These are phyloP conservation scores for Neurospora cerealis DNA, from an alignment of 495 filamentous ascomycete genomes.

Conservation along the genomic window DNA sequence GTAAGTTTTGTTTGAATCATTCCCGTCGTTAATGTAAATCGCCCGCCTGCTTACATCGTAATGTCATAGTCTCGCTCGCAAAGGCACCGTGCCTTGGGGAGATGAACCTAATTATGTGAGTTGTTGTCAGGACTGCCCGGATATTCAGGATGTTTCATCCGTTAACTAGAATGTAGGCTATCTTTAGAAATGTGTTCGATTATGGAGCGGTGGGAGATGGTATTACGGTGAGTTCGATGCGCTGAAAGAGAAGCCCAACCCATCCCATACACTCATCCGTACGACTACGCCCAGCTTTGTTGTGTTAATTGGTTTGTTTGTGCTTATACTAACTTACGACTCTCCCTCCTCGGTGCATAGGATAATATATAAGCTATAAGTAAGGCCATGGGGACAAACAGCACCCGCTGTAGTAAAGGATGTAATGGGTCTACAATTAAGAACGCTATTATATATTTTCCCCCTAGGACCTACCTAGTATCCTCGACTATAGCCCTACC, in stretches of 20 bases:
- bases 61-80: constrained; percentile 41
- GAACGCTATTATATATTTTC: constrained; percentile 65
- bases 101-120: constrained; percentile 32
- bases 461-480: constrained; percentile 59
- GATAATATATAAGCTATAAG: constrained; percentile 82
- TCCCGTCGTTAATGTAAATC: too few relatives aligned
- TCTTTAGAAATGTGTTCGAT: constrained; percentile 78
- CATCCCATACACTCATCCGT: too few relatives aligned
- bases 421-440: constrained; percentile 68
- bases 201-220: constrained; percentile 51
- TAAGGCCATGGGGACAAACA: constrained; percentile 52
- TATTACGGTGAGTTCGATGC: constrained; percentile 24
- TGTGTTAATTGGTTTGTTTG: too few relatives aligned
- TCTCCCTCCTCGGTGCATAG: too few relatives aligned
- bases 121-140: too few relatives aligned
- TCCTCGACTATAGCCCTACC: constrained; percentile 50
- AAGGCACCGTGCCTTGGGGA: constrained; percentile 56
- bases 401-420: constrained; percentile 59
- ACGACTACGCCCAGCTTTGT: too few relatives aligned
- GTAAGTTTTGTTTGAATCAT: too few relatives aligned
- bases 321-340: too few relatives aligned
- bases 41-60: background rate
- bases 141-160: too few relatives aligned
- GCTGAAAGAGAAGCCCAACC: too few relatives aligned
- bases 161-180: constrained; percentile 22